phyloP scores from a whole-genome alignment of 306 rosid species.

The Vigna angularis region DNA sequence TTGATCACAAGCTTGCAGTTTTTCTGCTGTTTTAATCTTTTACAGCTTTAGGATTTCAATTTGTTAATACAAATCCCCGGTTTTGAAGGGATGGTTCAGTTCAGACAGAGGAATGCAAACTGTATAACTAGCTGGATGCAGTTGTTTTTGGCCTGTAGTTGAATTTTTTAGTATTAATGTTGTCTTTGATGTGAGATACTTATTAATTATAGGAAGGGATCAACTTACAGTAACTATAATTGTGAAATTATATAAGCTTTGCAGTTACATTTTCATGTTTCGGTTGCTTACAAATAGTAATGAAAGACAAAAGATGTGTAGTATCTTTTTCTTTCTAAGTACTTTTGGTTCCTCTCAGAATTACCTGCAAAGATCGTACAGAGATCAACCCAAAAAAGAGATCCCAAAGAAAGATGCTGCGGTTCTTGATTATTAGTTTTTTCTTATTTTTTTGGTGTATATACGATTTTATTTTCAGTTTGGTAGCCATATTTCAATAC shows the following conservation, averaged over 20 bases:
- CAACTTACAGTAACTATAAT: neutral
- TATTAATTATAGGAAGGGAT: neutral
- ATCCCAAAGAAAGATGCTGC: neutral
- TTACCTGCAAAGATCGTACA: neutral
- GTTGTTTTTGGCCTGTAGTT: slow-evolving; percentile 17
- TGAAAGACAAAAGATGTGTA: neutral
- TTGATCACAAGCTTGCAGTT: slow-evolving; percentile 26
- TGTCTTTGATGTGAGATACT: neutral
- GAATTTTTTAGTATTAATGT: neutral
- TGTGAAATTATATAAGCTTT: neutral
- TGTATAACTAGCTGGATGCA: slow-evolving; percentile 23
- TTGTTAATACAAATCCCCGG: slow-evolving; percentile 46
- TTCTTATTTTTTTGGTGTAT: no score
- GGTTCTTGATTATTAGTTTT: neutral
- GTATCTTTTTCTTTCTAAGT: no score
- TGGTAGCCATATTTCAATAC: neutral
- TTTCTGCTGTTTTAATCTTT: slow-evolving; percentile 3
- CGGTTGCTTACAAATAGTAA: neutral
- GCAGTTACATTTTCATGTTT: neutral
- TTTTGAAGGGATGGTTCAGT: slow-evolving; percentile 38
- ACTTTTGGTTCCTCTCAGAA: neutral
- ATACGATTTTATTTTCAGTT: neutral
- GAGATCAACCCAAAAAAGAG: neutral
- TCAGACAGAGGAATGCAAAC: slow-evolving; percentile 36
- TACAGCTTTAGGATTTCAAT: slow-evolving; percentile 44